Base-by-base conservation (phyloP, 148 eudicot genomes). In the Simmondsia chinensis region DNA sequence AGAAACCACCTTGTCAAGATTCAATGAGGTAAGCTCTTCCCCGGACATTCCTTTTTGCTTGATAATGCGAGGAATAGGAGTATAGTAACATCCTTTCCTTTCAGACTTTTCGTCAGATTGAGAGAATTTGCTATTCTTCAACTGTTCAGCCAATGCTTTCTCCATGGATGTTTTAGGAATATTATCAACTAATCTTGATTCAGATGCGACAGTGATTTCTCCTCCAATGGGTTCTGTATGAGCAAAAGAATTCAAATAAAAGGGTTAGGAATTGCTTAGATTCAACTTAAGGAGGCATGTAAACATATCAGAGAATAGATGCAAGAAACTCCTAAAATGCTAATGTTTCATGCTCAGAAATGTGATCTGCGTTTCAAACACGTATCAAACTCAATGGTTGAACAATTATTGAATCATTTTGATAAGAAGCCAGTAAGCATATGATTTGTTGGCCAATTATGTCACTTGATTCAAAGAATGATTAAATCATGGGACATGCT, bases 211-310 rank as follows among this genome's bases (percentile, higher is more conserved):
- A 14, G 88, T 64, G 38, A 91, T 85, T 59, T 91, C 94, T 20
- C 88, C 83, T 52, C 95, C 95, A 21, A 82, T 72, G 22, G 97
- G 97, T 54, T 85, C 97, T 91, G 85, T 21, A 48, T 21, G 34
- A 47, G 36, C 15, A 41, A 2, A 20, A 36, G 9, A 43, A 46
- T 12, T 6, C 25, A 19, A 34, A n/a, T n/a, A n/a, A n/a, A n/a
- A n/a, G n/a, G n/a, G n/a, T n/a, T n/a, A n/a, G n/a, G n/a, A n/a
- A n/a, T n/a, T n/a, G n/a, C n/a, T n/a, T n/a, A n/a, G n/a, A n/a
- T n/a, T n/a, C n/a, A n/a, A n/a, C n/a, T n/a, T n/a, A n/a, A n/a
- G n/a, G n/a, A n/a, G n/a, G n/a, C n/a, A n/a, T n/a, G n/a, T n/a
- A n/a, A n/a, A n/a, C n/a, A n/a, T n/a, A n/a, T n/a, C n/a, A n/a